Conservation (phyloP, 306 rosid genomes). For the Astragalus membranaceus region DNA sequence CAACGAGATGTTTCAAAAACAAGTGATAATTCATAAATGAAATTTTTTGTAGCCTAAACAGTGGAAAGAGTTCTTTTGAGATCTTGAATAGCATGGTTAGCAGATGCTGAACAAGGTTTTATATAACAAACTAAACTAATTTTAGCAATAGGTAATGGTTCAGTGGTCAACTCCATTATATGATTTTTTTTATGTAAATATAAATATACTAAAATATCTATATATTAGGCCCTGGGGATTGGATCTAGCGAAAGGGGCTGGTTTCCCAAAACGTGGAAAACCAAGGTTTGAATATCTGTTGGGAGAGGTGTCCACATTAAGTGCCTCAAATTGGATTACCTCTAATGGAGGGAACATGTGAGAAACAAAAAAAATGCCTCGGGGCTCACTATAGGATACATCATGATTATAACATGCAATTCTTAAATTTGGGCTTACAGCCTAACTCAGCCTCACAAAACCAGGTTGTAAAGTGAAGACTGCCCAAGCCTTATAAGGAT, state of each 20-base stretch:
- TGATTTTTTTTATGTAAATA: neutral
- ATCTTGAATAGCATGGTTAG: neutral
- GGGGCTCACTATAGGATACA: neutral
- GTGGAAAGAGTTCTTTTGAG: neutral
- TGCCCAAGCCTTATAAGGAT: no score
- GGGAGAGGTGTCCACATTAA: no score
- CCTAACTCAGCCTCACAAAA: no score
- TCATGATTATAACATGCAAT: neutral
- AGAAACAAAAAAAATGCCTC: no score
- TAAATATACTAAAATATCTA: neutral
- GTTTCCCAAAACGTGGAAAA: no score
- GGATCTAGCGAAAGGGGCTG: no score
- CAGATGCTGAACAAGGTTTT: neutral
- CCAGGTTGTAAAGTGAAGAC: no score
- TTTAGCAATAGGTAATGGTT: neutral
- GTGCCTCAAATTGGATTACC: no score
- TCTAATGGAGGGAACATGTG: no score
- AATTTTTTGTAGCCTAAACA: neutral
- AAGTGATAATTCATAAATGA: neutral
- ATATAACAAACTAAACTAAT: neutral
- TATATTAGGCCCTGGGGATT: neutral
- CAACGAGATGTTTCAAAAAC: neutral
- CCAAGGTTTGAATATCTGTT: no score
- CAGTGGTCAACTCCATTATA: constrained; percentile 1
- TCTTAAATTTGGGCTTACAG: no score